These are phyloP conservation scores for Oidium heveae DNA, from an alignment of 2,329 filamentous ascomycete genomes.

Conservation along the genomic window DNA sequence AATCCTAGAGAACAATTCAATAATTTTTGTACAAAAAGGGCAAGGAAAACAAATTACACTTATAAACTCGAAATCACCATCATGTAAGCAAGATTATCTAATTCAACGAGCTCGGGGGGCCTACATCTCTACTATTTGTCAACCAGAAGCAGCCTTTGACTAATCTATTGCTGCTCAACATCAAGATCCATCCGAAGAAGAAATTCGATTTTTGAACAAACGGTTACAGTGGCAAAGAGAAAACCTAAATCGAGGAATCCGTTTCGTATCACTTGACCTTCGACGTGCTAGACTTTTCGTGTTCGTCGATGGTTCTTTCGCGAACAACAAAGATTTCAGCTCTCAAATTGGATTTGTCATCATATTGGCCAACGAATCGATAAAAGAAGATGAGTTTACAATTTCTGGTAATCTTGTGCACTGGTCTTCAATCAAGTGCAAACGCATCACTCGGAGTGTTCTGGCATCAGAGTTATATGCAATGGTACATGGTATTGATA, in stretches of 20 bases:
- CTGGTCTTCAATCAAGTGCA: neutral
- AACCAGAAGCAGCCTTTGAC: too few relatives aligned
- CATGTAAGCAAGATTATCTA: neutral
- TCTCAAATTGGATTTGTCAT: neutral
- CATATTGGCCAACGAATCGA: neutral
- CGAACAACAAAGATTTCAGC: too few relatives aligned
- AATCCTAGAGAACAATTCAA: too few relatives aligned
- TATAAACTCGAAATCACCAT: neutral
- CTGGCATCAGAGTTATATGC: too few relatives aligned
- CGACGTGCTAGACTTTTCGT: too few relatives aligned
- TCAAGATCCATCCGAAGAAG: neutral
- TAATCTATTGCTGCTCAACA: neutral
- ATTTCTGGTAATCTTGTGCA: neutral
- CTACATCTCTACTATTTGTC: too few relatives aligned
- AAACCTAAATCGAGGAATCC: neutral
- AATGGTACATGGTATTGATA: constrained; percentile 4
- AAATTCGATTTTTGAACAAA: neutral
- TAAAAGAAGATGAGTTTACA: neutral
- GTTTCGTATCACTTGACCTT: too few relatives aligned
- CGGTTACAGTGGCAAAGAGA: neutral
- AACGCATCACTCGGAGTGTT: constrained; percentile 2
- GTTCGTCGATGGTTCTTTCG: too few relatives aligned
- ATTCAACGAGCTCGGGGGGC: too few relatives aligned
- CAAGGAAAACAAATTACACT: neutral
- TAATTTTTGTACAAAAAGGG: neutral